These are phyloP conservation scores for Pseudogymnoascus sp. DNA, from an alignment of 2,329 filamentous ascomycete genomes.

Conservation along the genomic window DNA sequence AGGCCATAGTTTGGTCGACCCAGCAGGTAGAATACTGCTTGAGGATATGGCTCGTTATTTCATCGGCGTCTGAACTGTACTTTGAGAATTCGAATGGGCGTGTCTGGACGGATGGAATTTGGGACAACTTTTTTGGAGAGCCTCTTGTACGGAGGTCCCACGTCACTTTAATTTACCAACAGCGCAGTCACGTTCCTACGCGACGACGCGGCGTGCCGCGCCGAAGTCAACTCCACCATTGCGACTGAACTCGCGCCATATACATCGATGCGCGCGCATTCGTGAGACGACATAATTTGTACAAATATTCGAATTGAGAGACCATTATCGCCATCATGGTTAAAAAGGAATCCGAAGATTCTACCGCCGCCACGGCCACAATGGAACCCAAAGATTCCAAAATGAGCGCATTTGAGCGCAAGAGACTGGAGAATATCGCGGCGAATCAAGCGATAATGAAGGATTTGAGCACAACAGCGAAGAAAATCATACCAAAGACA, in stretches of 20 bases:
- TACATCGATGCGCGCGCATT: background rate
- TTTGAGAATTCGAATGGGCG: background rate
- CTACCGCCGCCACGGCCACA: conserved; percentile 35
- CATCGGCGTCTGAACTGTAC: background rate
- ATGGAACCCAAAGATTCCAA: conserved; percentile 36
- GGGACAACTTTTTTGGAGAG: conserved; percentile 5
- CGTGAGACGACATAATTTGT: background rate
- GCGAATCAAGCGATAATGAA: conserved; percentile 76
- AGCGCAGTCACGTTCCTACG: conserved; percentile 2
- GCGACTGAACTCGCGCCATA: background rate
- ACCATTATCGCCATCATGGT: background rate
- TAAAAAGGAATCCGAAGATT: background rate
- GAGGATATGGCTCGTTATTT: background rate
- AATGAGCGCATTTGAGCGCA: conserved; percentile 79
- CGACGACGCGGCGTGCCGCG: background rate
- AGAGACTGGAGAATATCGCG: conserved; percentile 76
- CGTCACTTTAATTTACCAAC: background rate
- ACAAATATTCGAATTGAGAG: background rate
- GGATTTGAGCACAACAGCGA: conserved; percentile 64
- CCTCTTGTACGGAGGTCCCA: background rate
- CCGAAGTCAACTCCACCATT: background rate
- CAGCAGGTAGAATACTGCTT: background rate
- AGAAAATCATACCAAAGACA: conserved; percentile 51
- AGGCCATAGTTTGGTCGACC: conserved; percentile 10
- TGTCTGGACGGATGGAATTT: background rate